Percentiles rank a stretch among this genome's conserved stretches.
Evolutionary conservation across 768 basidiomycete genomes (phyloP).

Genomic region (Suillus discolor): DNA sequence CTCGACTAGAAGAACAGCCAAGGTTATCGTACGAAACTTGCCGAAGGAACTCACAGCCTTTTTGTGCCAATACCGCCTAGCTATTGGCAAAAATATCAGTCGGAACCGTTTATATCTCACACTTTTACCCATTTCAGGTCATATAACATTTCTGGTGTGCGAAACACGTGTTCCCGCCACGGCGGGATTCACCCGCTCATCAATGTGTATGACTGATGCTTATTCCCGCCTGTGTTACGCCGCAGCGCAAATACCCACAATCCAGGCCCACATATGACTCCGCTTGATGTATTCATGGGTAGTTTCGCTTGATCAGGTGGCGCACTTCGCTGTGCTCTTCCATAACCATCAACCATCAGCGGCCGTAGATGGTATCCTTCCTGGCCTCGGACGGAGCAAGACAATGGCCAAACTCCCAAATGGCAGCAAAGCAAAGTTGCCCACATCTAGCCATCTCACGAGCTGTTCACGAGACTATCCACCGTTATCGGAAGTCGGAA

Average conservation of each 20-base stretch:
- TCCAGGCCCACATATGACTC: neutral
- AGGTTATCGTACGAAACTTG: conserved; percentile 1
- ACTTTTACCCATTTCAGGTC: conserved; percentile 6
- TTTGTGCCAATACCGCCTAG: neutral
- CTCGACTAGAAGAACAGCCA: conserved; percentile 10
- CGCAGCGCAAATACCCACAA: neutral
- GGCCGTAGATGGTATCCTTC: neutral
- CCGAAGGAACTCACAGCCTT: neutral
- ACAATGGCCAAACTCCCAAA: neutral
- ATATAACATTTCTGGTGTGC: neutral
- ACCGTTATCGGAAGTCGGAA: neutral
- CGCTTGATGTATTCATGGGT: too few species aligned
- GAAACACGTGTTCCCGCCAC: conserved; percentile 8
- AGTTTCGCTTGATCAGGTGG: neutral
- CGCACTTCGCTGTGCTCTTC: neutral
- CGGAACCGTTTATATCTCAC: conserved; percentile 10
- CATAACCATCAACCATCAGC: too few species aligned
- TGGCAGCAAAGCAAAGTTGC: neutral
- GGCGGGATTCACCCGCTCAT: conserved; percentile 13
- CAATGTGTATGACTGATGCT: conserved; percentile 2
- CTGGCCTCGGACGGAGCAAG: conserved; percentile 2
- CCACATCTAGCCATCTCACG: neutral
- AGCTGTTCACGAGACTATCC: neutral
- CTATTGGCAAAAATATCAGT: conserved; percentile 5
- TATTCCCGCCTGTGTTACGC: conserved; percentile 18